These are phyloP conservation scores for Pseudogymnoascus sp. DNA, from an alignment of 2,329 filamentous ascomycete species.

Conservation along the genomic window DNA sequence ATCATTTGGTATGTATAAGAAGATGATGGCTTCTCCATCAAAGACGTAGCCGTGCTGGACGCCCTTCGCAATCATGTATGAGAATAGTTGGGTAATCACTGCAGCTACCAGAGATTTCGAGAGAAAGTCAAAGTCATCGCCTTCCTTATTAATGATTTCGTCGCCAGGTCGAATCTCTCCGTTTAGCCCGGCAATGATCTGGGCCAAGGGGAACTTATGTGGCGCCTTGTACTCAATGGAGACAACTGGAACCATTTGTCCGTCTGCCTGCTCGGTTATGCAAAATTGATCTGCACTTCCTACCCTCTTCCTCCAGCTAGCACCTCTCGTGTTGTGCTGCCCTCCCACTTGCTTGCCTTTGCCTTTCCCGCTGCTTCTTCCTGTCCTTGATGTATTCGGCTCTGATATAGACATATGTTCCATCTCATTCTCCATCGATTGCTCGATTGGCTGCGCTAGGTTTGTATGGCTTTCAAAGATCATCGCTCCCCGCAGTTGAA, in stretches of 20 bases:
- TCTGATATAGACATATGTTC: no score
- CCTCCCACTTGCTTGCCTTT: neutral
- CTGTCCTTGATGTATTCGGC: neutral
- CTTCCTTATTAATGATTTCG: slow-evolving; percentile 15
- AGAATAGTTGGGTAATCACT: slow-evolving; percentile 12
- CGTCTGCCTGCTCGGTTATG: no score
- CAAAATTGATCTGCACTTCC: no score
- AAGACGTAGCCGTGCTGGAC: slow-evolving; percentile 9
- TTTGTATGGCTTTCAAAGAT: no score
- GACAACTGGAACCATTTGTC: no score
- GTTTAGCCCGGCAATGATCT: no score
- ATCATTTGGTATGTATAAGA: slow-evolving; percentile 10
- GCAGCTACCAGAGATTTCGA: slow-evolving; percentile 6
- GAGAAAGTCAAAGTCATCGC: neutral
- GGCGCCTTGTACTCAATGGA: no score
- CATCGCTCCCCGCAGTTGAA: no score
- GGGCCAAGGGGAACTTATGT: no score
- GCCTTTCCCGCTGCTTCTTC: neutral
- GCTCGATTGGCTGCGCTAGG: no score
- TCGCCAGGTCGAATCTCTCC: slow-evolving; percentile 19
- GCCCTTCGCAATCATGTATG: slow-evolving; percentile 11
- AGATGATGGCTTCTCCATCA: slow-evolving; percentile 9
- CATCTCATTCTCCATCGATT: no score
- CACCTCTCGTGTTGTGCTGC: neutral
- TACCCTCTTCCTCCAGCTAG: no score